Base-by-base conservation (phyloP, 1,284 basidiomycete species). In the Melampsora occidentalis region DNA sequence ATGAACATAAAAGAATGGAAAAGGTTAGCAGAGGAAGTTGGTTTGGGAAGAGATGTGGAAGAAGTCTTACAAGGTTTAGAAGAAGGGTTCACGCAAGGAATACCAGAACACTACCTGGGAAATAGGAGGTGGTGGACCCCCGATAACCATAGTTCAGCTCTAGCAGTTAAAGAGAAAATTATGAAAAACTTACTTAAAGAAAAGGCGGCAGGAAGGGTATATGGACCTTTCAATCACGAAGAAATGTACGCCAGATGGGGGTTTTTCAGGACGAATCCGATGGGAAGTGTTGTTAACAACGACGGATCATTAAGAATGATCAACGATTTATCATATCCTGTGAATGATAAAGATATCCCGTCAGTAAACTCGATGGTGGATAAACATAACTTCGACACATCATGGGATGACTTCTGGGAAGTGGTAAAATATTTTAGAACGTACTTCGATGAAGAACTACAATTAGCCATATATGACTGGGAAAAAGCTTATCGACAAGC, bases 211-310 rank as follows among this genome's bases (percentile, higher is more conserved):
- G 35, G 35, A 35, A 35, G 35, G 35, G 35, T 35, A 35, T 68
- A 18, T 48, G 39, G 66, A 25, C 25, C 25, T 25, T 25, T 25
- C 25, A 25, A 25, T 25, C 25, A 25, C 25, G 25, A 25, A 25
- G 14, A 68, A n/a, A 39, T 68, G 16, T 18, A 18, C 9, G 1
- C 33, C 10, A 16, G 4, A 48, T 49, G 28, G n/a, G 14, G 20
- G 49, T 68, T 68, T 25, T 68, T 68, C 22, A 28, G 66, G 22
- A 68, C 66, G 16, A 48, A 42, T 31, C 66, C 66, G 5, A 35
- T 35, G 35, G 35, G 35, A 35, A 35, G 35, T 9, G 35, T 35
- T 35, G 9, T 35, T 9, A 68, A 68, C 31, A 42, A n/a, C 7
- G 22, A 68, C n/a, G 39, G 66, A 39, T 28, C n/a, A 25, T 28